Conservation (phyloP, 768 basidiomycete species). For the Cyathus striatus region DNA sequence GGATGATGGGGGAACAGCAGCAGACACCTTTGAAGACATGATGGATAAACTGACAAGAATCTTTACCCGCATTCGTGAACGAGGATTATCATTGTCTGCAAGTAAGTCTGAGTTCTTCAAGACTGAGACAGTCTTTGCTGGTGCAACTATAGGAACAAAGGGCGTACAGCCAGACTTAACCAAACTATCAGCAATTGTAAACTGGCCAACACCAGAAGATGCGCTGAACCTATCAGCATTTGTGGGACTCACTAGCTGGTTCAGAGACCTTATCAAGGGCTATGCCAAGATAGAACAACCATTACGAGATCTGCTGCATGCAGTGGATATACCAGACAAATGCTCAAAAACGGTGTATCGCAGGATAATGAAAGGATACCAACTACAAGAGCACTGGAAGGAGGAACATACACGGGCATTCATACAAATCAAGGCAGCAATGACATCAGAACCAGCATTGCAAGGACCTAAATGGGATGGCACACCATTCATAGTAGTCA, state of each 20-base stretch:
- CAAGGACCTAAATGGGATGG: slow-evolving; percentile 18
- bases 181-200: slow-evolving; percentile 28
- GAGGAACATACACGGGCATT: slow-evolving; percentile 18
- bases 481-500: slow-evolving; percentile 23
- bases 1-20: slow-evolving; percentile 29
- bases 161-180: slow-evolving; percentile 25
- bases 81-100: slow-evolving; percentile 25
- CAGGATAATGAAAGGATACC: slow-evolving; percentile 10
- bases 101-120: slow-evolving; percentile 27
- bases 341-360: slow-evolving; percentile 15
- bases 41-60: slow-evolving; percentile 15
- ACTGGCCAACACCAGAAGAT: slow-evolving; percentile 21
- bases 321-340: slow-evolving; percentile 10
- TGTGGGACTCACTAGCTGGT: slow-evolving; percentile 23
- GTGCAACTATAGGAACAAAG: slow-evolving; percentile 17
- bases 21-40: slow-evolving; percentile 21
- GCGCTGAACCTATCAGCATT: slow-evolving; percentile 21
- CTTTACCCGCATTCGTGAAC: slow-evolving; percentile 16
- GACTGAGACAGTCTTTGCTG: slow-evolving; percentile 25
- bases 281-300: slow-evolving; percentile 23
- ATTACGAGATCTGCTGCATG: slow-evolving; percentile 17
- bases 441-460: slow-evolving; percentile 19
- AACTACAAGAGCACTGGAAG: slow-evolving; percentile 12
- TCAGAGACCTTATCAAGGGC: slow-evolving; percentile 20
- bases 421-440: slow-evolving; percentile 14